Conservation (phyloP, 768 basidiomycete species). For the Lentinula lateritia region DNA sequence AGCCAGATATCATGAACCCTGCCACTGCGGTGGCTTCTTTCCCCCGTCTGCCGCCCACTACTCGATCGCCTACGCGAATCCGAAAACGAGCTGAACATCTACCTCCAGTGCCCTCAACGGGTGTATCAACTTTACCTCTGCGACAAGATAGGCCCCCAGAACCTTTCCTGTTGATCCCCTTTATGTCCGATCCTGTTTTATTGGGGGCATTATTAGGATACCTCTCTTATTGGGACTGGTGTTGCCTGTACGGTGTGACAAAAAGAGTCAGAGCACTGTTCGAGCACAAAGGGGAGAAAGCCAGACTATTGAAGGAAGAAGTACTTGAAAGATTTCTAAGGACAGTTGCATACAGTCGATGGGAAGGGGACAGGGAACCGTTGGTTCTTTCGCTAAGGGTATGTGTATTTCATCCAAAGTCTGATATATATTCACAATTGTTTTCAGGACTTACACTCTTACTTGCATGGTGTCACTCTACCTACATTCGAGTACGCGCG, state of each 20-base stretch:
- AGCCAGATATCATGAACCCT: background rate
- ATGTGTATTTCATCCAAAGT: conserved; percentile 13
- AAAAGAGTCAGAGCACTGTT: conserved; percentile 46
- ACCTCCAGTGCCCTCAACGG: background rate
- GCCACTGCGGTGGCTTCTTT: background rate
- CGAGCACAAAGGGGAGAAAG: conserved; percentile 17
- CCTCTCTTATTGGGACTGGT: conserved; percentile 72
- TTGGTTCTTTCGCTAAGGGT: conserved; percentile 60
- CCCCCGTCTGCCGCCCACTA: background rate
- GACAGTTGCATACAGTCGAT: conserved; percentile 68
- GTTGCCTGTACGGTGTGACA: conserved; percentile 50
- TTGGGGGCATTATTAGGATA: conserved; percentile 51
- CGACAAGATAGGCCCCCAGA: conserved; percentile 36
- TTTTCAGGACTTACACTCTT: conserved; percentile 69
- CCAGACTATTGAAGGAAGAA: conserved; percentile 46
- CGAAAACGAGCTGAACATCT: background rate
- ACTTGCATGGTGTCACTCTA: conserved; percentile 74
- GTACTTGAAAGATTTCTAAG: conserved; percentile 65
- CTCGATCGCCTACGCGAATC: background rate
- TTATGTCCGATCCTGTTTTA: conserved; percentile 48
- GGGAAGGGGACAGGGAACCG: conserved; percentile 62
- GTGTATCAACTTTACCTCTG: background rate
- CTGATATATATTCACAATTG: background rate
- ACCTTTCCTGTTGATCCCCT: conserved; percentile 47
- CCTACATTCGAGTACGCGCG: conserved; percentile 70